Evolutionary conservation across 345 rosid species (phyloP).

Genomic region (Eucalyptus tenuipes): DNA sequence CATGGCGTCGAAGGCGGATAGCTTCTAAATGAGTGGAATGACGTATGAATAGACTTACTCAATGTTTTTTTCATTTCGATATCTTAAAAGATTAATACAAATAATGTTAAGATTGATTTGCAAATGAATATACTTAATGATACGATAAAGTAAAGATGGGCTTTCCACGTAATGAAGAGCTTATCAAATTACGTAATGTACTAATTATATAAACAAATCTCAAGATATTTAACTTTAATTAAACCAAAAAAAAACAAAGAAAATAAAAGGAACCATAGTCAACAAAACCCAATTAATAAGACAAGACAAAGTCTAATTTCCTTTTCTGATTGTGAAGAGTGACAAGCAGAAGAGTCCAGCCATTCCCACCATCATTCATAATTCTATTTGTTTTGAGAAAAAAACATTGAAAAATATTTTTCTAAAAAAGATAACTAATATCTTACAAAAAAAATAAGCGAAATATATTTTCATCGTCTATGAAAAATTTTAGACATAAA

Average conservation of each 20-base stretch:
- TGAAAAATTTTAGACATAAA: too few relatives aligned
- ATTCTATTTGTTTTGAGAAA: rapidly evolving
- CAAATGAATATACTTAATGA: neutral
- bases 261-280: neutral
- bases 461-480: too few relatives aligned
- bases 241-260: neutral
- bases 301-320: neutral
- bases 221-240: neutral
- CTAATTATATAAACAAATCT: neutral
- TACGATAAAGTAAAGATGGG: neutral
- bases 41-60: rapidly evolving
- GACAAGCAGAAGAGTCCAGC: neutral
- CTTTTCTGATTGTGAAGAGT: neutral
- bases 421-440: too few relatives aligned
- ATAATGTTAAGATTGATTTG: neutral
- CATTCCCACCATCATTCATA: neutral
- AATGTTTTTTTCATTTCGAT: rapidly evolving
- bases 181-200: neutral
- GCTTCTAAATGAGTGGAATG: too few relatives aligned
- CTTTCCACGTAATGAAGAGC: rapidly evolving
- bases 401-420: too few relatives aligned
- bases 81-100: neutral
- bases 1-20: too few relatives aligned
- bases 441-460: too few relatives aligned
- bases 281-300: neutral